Evolutionary conservation across 2,329 filamentous ascomycete genomes (phyloP), one percentile per base, ranked within the genome.

Genomic region (Beauveria caledonica): DNA sequence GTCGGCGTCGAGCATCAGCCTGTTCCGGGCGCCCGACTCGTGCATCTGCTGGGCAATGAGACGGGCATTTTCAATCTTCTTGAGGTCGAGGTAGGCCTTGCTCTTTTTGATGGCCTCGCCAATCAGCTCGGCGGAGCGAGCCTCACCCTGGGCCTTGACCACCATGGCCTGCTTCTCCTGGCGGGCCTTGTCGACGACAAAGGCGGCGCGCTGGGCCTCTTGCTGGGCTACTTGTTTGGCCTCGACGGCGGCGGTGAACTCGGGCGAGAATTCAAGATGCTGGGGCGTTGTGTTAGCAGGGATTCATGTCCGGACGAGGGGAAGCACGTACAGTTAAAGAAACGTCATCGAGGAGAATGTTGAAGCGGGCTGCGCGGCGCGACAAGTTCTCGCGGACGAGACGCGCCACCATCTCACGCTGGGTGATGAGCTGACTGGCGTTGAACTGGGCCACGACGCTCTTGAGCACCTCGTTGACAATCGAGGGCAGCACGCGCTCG

Each of bases 111-210:
- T 96, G 63, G 94, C 94, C 58, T 99, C 94, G 76, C 94, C 94
- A 70, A 99, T 97, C 65, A 99, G 87, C 78, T 99, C 92, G 51
- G 94, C 94, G 44, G 94, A 97, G 66, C 94, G 90, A 54, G 94
- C 94, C 80, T 99, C 94, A 91, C 94, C 94, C 86, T 97, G 94
- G 4, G 94, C 94, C 78, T 92, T 91, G 72, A 99, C 94, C 60
- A 99, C 92, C 80, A 92, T 97, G 69, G 94, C 94, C 79, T 99
- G 94, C 83, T 99, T 99, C 84, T 99, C 94, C 78, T 99, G 94
- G 67, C 94, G 88, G 58, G 94, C 94, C 80, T 97, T 97, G 86
- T 99, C 94, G 66, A 99, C 94, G 57, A 99, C 83, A 79, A 99
- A 99, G 63, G 94, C 94, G 39, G 94, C 94, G 65, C 94, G 86